Base-by-base conservation (phyloP, 2,329 filamentous ascomycete species). In the Metarhizium guizhouense region DNA sequence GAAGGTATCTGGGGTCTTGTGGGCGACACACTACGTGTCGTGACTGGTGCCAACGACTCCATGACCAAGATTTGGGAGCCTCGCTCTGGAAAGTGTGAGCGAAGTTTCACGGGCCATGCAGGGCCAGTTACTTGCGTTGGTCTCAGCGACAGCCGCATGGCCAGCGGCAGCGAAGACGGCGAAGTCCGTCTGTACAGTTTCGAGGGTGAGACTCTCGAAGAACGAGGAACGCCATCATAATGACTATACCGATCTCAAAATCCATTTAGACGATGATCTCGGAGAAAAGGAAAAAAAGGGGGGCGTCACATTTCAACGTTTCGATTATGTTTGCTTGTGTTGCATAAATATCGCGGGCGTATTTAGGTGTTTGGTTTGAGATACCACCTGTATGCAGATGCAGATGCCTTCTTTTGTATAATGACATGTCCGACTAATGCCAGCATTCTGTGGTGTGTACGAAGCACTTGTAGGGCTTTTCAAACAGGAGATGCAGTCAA, bases 1-100 rank as follows among this genome's bases (percentile, higher is more conserved):
- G 94, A 99, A 70, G 94, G 94, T 36, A 87, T 99, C 20, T 99
- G 94, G 94, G 88, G 89, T 6, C 78, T 99, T 3, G 90, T 88
- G 0, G 93, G 89, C 3, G 93, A 97, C 71, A 92, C 88, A 1
- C 75, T 97, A 20, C 84, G 94, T 11, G 84, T 96, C 16, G 90
- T 97, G 14, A 90, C 87, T 18, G 93, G 92, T 0, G 88, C 90
- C 11, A 91, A 97, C 69, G 94, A 99, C 71, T 86, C 90, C 47
- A 95, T 93, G 84, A 88, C 96, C 64, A 97, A 97, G 75, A 70
- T 81, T 36, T 99, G 94, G 94, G 93, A 97, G 72, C 88, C 93
- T 16, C 78, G 91, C 56, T 92, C 88, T 1, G 94, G 94, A 32
- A 90, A 88, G 66, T 96, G 92, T 70, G 92, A 97, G 69, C 80